These are phyloP conservation scores for Cinchona pubescens DNA, from an alignment of 257 asterid genomes.

Conservation along the genomic window DNA sequence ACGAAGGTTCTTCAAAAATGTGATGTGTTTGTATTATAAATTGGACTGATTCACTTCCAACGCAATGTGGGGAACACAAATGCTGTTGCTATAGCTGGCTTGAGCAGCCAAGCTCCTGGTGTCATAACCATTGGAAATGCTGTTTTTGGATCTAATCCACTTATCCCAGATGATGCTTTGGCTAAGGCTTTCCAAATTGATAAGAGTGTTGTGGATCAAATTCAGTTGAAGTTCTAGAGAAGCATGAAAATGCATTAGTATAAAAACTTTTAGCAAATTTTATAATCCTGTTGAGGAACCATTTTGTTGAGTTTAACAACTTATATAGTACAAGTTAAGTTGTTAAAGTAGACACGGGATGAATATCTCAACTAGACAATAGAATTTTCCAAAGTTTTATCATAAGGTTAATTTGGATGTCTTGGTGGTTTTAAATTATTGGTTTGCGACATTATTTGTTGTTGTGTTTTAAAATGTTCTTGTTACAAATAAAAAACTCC, in stretches of 20 bases:
- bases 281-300: no score
- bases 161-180: slow-evolving; percentile 6
- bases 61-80: slow-evolving; percentile 12
- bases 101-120: slow-evolving; percentile 10
- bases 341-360: no score
- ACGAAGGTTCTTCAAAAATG: slow-evolving; percentile 9
- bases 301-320: no score
- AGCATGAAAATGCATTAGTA: background rate
- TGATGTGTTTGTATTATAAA: slow-evolving; percentile 3
- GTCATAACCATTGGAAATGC: background rate
- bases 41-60: slow-evolving; percentile 15
- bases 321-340: no score
- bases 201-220: background rate
- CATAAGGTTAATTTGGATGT: no score
- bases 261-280: no score
- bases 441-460: no score
- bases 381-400: no score
- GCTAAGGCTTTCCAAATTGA: slow-evolving; percentile 13
- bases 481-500: no score
- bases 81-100: slow-evolving; percentile 11
- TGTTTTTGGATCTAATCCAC: slow-evolving; percentile 4
- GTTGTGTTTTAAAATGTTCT: no score
- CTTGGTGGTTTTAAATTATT: no score
- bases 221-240: slow-evolving; percentile 8
- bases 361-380: no score